These are phyloP conservation scores for Candida pseudocylindracea DNA, from an alignment of 1,139 yeast species.

Conservation along the genomic window DNA sequence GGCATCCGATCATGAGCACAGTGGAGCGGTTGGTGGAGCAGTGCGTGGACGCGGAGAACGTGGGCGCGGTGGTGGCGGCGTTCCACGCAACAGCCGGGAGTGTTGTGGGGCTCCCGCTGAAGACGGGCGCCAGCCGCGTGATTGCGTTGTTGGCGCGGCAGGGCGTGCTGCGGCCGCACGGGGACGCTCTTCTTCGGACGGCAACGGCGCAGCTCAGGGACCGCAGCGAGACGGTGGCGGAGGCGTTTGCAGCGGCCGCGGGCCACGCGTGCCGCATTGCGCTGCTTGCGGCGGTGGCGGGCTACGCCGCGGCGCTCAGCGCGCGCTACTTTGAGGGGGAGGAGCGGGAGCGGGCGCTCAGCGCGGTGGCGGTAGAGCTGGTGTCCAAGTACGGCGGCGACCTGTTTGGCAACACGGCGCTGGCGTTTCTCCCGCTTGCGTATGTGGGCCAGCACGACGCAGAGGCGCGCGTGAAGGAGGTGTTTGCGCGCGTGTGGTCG, in stretches of 20 bases:
- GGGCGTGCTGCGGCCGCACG: constrained; percentile 35
- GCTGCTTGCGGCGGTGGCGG: constrained; percentile 24
- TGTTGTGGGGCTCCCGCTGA: constrained; percentile 80
- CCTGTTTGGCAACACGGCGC: constrained; percentile 36
- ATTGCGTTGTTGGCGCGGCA: constrained; percentile 40
- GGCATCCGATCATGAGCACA: constrained; percentile 81
- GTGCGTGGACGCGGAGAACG: constrained; percentile 21
- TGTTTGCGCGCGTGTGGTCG: constrained; percentile 53
- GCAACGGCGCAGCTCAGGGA: constrained; percentile 42
- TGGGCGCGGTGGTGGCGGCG: constrained; percentile 27
- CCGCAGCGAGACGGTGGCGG: constrained; percentile 48
- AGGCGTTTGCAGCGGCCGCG: constrained; percentile 60
- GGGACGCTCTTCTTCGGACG: constrained; percentile 35
- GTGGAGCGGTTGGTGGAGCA: constrained; percentile 46
- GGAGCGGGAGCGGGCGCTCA: constrained; percentile 22
- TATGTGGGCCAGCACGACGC: constrained; percentile 60
- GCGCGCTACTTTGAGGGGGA: constrained; percentile 37
- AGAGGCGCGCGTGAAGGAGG: constrained; percentile 17
- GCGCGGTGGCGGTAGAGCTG: constrained; percentile 44
- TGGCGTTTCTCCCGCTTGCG: constrained; percentile 55
- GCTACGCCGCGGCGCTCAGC: constrained; percentile 28
- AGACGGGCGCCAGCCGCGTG: constrained; percentile 69
- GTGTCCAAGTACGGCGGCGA: constrained; percentile 54
- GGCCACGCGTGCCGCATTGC: constrained; percentile 62
- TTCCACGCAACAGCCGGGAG: constrained; percentile 29